Conservation (phyloP, 306 rosid genomes). For the Crataegus laevigata region DNA sequence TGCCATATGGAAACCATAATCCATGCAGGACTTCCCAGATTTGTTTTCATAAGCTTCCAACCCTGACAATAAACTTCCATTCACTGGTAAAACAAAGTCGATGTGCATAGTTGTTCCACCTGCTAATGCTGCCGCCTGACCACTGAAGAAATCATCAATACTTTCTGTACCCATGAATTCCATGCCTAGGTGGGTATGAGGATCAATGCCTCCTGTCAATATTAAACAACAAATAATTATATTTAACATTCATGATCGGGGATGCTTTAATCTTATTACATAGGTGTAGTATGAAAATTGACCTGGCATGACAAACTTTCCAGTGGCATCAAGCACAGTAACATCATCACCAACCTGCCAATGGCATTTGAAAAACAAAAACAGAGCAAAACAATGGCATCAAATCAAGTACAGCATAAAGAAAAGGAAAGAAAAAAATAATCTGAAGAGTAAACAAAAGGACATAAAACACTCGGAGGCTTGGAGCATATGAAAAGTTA, state of each 20-base stretch:
- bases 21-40: slow-evolving; percentile 77
- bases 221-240: slow-evolving; percentile 14
- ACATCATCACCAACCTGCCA: slow-evolving; percentile 77
- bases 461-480: background rate
- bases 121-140: slow-evolving; percentile 98
- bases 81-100: slow-evolving; percentile 71
- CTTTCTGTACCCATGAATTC: slow-evolving; percentile 61
- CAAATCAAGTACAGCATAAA: slow-evolving; percentile 10
- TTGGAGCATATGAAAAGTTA: background rate
- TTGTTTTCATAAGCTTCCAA: slow-evolving; percentile 76
- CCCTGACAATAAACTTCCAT: slow-evolving; percentile 69
- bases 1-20: slow-evolving; percentile 97
- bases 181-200: slow-evolving; percentile 78
- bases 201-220: slow-evolving; percentile 90
- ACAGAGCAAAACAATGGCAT: background rate
- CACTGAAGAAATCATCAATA: slow-evolving; percentile 78
- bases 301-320: slow-evolving; percentile 98
- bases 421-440: background rate
- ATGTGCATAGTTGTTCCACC: slow-evolving; percentile 99
- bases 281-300: slow-evolving; percentile 11
- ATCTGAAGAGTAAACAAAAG: background rate
- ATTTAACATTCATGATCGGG: background rate
- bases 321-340: slow-evolving; percentile 75
- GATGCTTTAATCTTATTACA: background rate
- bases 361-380: slow-evolving; percentile 4